Conservation (phyloP, 2,329 filamentous ascomycete genomes). For the Lachnellula suecica region DNA sequence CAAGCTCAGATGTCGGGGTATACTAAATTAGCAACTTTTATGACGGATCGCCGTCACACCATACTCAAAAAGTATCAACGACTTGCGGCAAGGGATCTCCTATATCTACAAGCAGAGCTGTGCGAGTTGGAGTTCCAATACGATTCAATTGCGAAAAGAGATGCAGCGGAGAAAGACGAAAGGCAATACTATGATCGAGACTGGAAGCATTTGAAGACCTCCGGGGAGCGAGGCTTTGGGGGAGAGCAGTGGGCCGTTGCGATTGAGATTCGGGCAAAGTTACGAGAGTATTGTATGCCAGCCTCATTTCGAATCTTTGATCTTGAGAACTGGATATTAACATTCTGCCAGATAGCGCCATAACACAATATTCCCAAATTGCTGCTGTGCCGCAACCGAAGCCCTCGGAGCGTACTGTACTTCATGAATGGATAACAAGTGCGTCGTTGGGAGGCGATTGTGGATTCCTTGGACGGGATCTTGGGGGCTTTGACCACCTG, state of each 20-base stretch:
- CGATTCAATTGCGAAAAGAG: constrained; percentile 7
- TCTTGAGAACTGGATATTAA: neutral
- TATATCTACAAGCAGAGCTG: constrained; percentile 17
- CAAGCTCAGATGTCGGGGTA: constrained; percentile 6
- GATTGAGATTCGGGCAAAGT: constrained; percentile 7
- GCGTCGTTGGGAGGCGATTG: constrained; percentile 13
- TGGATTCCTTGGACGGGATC: constrained; percentile 15
- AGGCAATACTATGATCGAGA: constrained; percentile 12
- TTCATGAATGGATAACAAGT: constrained; percentile 15
- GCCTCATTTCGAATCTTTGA: neutral
- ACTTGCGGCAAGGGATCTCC: constrained; percentile 11
- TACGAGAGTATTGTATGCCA: constrained; percentile 16
- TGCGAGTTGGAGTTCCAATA: constrained; percentile 9
- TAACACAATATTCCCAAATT: constrained; percentile 13
- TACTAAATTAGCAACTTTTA: constrained; percentile 13
- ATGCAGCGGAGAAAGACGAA: constrained; percentile 8
- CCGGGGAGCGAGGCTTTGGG: constrained; percentile 5
- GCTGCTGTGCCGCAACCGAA: constrained; percentile 9
- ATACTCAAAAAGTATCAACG: constrained; percentile 12
- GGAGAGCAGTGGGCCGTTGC: constrained; percentile 15
- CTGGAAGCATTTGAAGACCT: constrained; percentile 8
- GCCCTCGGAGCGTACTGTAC: constrained; percentile 3
- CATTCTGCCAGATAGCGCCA: constrained; percentile 9
- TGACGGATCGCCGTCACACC: constrained; percentile 12
- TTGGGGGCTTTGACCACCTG: constrained; percentile 12